Evolutionary conservation across 2,329 filamentous ascomycete species (phyloP).

Genomic region (Chaetomiaceae sp.): DNA sequence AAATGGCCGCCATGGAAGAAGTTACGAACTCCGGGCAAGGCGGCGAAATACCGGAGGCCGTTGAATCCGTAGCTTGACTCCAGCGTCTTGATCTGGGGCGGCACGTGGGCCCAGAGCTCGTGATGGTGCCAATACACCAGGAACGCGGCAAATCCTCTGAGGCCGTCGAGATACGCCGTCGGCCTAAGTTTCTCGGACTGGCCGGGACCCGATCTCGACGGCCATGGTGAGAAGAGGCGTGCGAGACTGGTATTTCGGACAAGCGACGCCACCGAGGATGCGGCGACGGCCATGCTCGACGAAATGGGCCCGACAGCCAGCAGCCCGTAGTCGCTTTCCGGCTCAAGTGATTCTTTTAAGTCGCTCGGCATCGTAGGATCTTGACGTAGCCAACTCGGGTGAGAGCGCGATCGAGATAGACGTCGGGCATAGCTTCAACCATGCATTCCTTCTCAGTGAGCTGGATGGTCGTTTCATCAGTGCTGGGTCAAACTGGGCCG

Average conservation of each 20-base stretch:
- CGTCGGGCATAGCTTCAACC: too few relatives aligned
- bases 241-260: conserved; percentile 6
- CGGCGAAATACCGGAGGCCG: conserved; percentile 44
- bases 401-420: neutral
- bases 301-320: neutral
- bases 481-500: too few relatives aligned
- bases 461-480: neutral
- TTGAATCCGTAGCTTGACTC: conserved; percentile 52
- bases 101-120: conserved; percentile 52
- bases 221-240: conserved; percentile 16
- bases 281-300: neutral
- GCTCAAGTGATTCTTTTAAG: conserved; percentile 12
- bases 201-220: conserved; percentile 9
- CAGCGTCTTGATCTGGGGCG: conserved; percentile 36
- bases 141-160: conserved; percentile 63
- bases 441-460: neutral
- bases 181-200: conserved; percentile 35
- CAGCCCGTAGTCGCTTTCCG: conserved; percentile 9
- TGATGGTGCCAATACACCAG: conserved; percentile 63
- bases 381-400: neutral
- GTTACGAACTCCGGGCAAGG: conserved; percentile 54
- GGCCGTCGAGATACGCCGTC: conserved; percentile 61
- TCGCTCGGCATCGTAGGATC: conserved; percentile 15
- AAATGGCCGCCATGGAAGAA: conserved; percentile 61
- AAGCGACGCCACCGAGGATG: conserved; percentile 8